Evolutionary conservation across 495 filamentous ascomycete species (phyloP).

Genomic region (Evernia prunastri): DNA sequence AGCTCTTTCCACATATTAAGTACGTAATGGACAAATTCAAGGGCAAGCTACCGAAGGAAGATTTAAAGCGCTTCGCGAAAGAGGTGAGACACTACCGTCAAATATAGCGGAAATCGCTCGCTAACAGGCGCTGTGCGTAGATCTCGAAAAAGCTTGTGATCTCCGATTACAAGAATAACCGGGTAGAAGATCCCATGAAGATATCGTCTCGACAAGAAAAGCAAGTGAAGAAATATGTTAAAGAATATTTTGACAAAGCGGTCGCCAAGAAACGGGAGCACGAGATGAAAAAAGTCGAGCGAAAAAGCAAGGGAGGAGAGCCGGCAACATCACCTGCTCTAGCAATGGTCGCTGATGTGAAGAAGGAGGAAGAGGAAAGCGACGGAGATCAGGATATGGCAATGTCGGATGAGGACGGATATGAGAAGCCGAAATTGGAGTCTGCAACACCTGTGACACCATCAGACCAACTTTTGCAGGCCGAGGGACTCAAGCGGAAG

Average conservation of each 20-base stretch:
- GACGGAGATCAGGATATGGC: conserved; percentile 41
- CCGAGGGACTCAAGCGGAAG: conserved; percentile 56
- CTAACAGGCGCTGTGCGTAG: conserved; percentile 30
- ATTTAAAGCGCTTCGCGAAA: conserved; percentile 80
- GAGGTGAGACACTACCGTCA: conserved; percentile 47
- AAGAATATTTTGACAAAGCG: conserved; percentile 79
- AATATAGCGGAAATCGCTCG: neutral
- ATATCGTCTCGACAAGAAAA: conserved; percentile 72
- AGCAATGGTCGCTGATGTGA: conserved; percentile 13
- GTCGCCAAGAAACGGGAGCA: conserved; percentile 64
- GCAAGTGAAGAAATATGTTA: conserved; percentile 73
- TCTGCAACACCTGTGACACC: conserved; percentile 27
- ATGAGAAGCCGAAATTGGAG: conserved; percentile 31
- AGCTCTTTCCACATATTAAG: conserved; percentile 81
- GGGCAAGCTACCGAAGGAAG: conserved; percentile 75
- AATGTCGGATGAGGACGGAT: conserved; percentile 52
- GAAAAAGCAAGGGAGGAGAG: conserved; percentile 30
- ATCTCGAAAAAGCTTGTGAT: conserved; percentile 77
- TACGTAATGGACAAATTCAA: conserved; percentile 79
- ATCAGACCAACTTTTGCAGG: conserved; percentile 29
- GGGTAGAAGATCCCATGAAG: conserved; percentile 74
- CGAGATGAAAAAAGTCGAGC: conserved; percentile 58
- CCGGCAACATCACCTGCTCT: conserved; percentile 1
- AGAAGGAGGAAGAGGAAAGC: conserved; percentile 31
- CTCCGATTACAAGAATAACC: conserved; percentile 80